Percentiles rank a stretch among this genome's conserved stretches.
Conservation (phyloP, 768 basidiomycete species). For the Tricholoma sp. region DNA sequence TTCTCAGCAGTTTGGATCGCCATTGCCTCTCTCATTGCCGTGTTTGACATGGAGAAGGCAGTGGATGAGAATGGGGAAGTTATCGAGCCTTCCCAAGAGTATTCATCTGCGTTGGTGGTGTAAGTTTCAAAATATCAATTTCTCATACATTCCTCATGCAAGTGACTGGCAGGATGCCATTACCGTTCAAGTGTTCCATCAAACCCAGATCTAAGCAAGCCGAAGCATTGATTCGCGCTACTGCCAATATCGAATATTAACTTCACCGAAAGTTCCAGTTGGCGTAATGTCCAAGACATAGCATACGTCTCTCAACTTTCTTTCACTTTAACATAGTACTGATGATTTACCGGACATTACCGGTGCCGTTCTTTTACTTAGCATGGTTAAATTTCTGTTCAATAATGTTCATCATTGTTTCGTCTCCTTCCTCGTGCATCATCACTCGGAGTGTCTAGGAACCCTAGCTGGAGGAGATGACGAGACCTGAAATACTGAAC, state of each 20-base stretch:
- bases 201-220: constrained; percentile 21
- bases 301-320: too few species aligned
- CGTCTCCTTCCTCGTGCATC: too few species aligned
- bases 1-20: constrained; percentile 21
- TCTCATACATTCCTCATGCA: neutral
- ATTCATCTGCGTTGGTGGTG: constrained; percentile 27
- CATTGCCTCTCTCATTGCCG: constrained; percentile 24
- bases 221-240: constrained; percentile 12
- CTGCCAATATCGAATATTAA: constrained; percentile 1
- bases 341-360: too few species aligned
- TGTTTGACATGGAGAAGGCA: constrained; percentile 23
- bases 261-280: neutral
- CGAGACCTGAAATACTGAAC: too few species aligned
- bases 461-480: too few species aligned
- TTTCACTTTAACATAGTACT: too few species aligned
- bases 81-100: constrained; percentile 25
- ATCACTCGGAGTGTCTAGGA: too few species aligned
- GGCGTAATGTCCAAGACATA: too few species aligned
- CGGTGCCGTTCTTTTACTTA: too few species aligned
- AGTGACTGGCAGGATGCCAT: constrained; percentile 11
- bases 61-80: constrained; percentile 19
- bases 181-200: constrained; percentile 24
- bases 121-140: constrained; percentile 7
- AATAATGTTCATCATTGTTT: too few species aligned
- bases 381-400: too few species aligned